A percentile compares a stretch with the other conserved stretches of the same genome.
Conservation (phyloP, 2,329 filamentous ascomycete genomes). For the Ceratocystis variospora region DNA sequence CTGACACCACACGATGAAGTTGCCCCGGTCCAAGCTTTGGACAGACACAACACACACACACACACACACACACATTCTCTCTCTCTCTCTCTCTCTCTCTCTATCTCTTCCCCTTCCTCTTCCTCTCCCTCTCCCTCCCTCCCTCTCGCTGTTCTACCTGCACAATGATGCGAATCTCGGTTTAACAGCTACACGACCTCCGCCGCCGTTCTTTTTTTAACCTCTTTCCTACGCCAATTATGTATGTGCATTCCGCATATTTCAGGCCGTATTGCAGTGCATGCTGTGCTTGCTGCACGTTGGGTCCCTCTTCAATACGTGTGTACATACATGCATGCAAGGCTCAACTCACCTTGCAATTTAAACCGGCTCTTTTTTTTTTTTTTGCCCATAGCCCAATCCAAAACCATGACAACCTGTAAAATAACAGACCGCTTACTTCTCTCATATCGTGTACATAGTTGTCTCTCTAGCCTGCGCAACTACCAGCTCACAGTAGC, state of each 20-base stretch:
- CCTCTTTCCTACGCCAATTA: background rate
- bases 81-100: no score
- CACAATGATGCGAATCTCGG: background rate
- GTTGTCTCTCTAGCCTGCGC: background rate
- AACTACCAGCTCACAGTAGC: background rate
- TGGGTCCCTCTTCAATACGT: background rate
- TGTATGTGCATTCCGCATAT: conserved; percentile 4
- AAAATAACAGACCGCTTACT: background rate
- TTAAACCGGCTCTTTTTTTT: background rate
- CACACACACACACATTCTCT: no score
- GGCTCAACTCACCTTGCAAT: background rate
- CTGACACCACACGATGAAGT: no score
- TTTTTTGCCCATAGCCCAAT: background rate
- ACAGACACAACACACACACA: no score
- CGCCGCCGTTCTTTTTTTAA: background rate
- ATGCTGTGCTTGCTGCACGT: background rate
- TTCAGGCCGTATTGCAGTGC: conserved; percentile 2
- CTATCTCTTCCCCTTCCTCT: background rate
- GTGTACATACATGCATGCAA: background rate
- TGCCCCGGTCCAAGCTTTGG: no score
- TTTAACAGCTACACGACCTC: background rate
- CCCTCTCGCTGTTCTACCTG: background rate
- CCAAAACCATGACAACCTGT: no score
- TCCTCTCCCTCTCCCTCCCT: no score
- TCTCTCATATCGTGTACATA: background rate